phyloP scores from a whole-genome alignment of 106 monocot genomes.

The Phalaenopsis aphrodite region DNA sequence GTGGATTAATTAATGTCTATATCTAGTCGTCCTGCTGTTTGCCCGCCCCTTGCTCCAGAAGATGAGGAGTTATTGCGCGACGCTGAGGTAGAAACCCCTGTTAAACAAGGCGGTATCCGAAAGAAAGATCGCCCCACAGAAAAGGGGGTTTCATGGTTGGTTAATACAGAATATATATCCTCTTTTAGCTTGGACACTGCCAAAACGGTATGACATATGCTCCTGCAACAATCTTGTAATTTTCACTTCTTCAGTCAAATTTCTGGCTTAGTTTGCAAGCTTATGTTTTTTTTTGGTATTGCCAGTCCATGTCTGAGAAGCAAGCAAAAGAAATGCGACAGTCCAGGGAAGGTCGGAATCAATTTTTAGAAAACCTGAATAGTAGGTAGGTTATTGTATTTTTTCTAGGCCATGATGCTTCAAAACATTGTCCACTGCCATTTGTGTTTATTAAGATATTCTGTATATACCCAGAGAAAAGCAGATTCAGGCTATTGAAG shows the following conservation, averaged over 20 bases:
- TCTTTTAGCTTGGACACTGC: slow-evolving; percentile 76
- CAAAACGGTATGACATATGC: slow-evolving; percentile 49
- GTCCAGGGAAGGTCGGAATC: slow-evolving; percentile 62
- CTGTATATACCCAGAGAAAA: slow-evolving; percentile 53
- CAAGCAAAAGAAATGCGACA: slow-evolving; percentile 95
- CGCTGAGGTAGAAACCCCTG: slow-evolving; percentile 64
- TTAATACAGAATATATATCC: slow-evolving; percentile 97
- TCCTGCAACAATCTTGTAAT: background rate
- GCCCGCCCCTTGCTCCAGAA: slow-evolving; percentile 58
- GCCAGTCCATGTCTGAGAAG: slow-evolving; percentile 80
- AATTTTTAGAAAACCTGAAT: slow-evolving; percentile 73
- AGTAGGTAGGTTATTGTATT: slow-evolving; percentile 49
- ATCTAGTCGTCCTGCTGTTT: slow-evolving; percentile 40
- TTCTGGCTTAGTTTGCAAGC: background rate
- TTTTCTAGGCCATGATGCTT: background rate
- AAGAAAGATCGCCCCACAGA: slow-evolving; percentile 85
- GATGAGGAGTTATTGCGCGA: slow-evolving; percentile 85
- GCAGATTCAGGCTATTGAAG: slow-evolving; percentile 92
- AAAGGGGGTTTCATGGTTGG: slow-evolving; percentile 89
- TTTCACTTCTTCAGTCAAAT: background rate
- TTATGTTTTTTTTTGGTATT: slow-evolving; percentile 15
- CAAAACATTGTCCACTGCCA: background rate
- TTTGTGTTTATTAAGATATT: background rate
- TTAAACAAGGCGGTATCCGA: slow-evolving; percentile 81
- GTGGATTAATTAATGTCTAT: background rate